Evolutionary conservation across 306 rosid genomes (phyloP).

Genomic region (Mimosa bimucronata): DNA sequence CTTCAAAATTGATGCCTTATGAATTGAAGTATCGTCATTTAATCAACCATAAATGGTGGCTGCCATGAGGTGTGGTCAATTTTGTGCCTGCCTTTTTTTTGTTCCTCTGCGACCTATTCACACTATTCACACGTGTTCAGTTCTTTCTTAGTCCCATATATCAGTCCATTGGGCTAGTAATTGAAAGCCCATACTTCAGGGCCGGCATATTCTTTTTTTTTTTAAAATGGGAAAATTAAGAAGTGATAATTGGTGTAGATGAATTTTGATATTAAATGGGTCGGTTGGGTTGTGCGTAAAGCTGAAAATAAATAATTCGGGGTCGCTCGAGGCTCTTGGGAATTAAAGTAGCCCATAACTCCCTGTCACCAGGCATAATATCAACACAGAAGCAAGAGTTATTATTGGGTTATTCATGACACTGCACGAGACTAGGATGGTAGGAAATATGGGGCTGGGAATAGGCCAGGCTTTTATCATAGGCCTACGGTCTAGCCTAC

Average conservation of each 20-base stretch:
- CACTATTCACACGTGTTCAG: not conserved
- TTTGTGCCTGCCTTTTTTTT: not conserved
- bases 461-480: no score
- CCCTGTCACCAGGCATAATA: not conserved
- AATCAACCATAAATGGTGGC: not conserved
- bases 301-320: not conserved
- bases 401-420: no score
- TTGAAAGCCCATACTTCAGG: not conserved
- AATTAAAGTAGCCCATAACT: not conserved
- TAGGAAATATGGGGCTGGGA: no score
- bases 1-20: not conserved
- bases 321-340: not conserved
- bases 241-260: not conserved
- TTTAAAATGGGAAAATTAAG: no score
- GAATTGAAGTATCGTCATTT: not conserved
- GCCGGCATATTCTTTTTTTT: no score
- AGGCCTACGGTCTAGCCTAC: no score
- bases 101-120: not conserved
- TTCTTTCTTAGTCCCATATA: not conserved
- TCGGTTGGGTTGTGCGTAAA: not conserved
- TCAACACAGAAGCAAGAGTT: no score
- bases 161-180: not conserved
- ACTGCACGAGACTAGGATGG: no score
- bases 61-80: not conserved
- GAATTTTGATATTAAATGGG: not conserved